phyloP scores from a whole-genome alignment of 495 filamentous ascomycete genomes.

The Podospora tetraspora region DNA sequence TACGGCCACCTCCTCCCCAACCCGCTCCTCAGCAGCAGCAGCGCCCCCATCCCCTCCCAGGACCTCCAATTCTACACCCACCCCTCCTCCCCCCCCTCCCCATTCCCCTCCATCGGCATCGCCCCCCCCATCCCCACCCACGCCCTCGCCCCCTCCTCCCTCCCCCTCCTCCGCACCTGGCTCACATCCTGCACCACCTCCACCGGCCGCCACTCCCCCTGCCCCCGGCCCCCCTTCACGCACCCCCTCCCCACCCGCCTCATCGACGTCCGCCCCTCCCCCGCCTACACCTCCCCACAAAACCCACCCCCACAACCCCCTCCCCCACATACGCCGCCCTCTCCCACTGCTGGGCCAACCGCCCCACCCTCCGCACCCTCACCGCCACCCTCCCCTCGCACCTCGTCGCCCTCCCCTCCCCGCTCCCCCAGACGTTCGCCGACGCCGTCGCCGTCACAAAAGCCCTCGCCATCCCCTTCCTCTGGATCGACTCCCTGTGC shows the following conservation, averaged over 20 bases:
- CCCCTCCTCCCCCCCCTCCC: background rate
- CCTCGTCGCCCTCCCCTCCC: background rate
- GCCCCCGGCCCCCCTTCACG: background rate
- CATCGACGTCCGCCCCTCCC: background rate
- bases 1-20: conserved; percentile 1
- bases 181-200: background rate
- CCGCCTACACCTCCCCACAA: background rate
- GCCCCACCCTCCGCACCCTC: background rate
- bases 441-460: background rate
- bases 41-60: background rate
- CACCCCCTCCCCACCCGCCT: background rate
- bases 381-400: background rate
- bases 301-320: background rate
- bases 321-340: background rate
- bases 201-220: background rate
- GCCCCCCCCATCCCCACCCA: background rate
- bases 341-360: background rate
- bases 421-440: background rate
- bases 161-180: conserved; percentile 2
- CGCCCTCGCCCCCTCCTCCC: background rate
- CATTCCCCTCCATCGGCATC: background rate
- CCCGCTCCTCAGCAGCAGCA: background rate
- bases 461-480: background rate
- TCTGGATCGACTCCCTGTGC: conserved; percentile 1
- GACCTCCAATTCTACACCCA: conserved; percentile 2